Conservation (phyloP, 225 moss, liverwort and hornwort species). For the Physcomitrium patens region DNA sequence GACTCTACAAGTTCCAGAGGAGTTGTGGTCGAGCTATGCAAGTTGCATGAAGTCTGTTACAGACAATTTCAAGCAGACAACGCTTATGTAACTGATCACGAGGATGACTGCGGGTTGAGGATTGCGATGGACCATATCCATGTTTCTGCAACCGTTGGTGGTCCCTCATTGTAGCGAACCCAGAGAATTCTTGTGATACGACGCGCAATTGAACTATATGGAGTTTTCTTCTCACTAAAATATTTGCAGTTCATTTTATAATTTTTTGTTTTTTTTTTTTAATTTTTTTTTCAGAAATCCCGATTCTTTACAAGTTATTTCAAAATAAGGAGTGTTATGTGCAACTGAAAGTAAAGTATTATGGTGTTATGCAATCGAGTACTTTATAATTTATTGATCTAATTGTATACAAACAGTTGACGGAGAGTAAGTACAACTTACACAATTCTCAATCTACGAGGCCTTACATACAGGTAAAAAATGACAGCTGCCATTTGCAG, state of each 20-base stretch:
- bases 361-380: too few species aligned
- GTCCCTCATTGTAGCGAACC: neutral
- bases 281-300: too few species aligned
- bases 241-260: too few species aligned
- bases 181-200: too few species aligned
- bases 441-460: neutral
- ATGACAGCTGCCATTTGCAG: constrained; percentile 29
- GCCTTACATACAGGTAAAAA: neutral
- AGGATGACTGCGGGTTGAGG: neutral
- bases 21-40: constrained; percentile 46
- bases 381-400: neutral
- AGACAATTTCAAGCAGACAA: constrained; percentile 40
- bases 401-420: neutral
- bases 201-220: too few species aligned
- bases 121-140: neutral
- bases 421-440: neutral
- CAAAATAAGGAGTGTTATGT: too few species aligned
- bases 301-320: too few species aligned
- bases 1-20: constrained; percentile 61
- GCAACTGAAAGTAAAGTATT: too few species aligned
- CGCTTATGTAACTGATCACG: neutral
- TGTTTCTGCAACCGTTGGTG: neutral
- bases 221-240: too few species aligned
- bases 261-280: too few species aligned
- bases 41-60: constrained; percentile 45